Percentiles rank a stretch among this genome's conserved stretches.
phyloP scores from a whole-genome alignment of 495 filamentous ascomycete species.

The Daldinia decipiens region DNA sequence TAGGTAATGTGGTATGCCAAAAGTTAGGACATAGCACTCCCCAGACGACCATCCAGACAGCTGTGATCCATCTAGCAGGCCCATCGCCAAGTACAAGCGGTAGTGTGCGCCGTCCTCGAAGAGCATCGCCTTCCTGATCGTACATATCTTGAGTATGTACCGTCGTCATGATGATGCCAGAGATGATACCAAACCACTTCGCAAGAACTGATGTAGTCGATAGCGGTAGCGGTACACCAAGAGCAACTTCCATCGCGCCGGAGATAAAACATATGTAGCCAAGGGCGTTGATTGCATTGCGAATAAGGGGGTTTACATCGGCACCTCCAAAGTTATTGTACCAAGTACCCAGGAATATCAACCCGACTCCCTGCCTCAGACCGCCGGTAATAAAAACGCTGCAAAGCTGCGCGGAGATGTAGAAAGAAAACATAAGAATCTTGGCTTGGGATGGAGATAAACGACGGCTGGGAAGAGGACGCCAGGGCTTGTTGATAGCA shows the following conservation, averaged over 20 bases:
- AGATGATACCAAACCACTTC: constrained; percentile 10
- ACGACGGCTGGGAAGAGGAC: constrained; percentile 3
- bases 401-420: background rate
- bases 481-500: constrained; percentile 10
- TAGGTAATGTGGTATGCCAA: background rate
- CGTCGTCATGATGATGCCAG: constrained; percentile 57
- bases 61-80: background rate
- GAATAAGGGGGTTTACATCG: constrained; percentile 39
- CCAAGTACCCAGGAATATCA: constrained; percentile 17
- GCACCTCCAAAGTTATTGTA: constrained; percentile 53
- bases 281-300: constrained; percentile 51
- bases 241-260: constrained; percentile 32
- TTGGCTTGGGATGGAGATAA: constrained; percentile 12
- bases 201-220: background rate
- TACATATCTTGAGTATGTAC: constrained; percentile 62
- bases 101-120: constrained; percentile 52
- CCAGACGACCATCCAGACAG: background rate
- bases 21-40: background rate
- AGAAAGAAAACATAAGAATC: background rate
- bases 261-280: constrained; percentile 48
- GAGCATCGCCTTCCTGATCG: constrained; percentile 58
- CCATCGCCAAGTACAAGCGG: background rate
- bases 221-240: constrained; percentile 5
- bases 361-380: background rate
- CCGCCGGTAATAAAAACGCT: background rate